Evolutionary conservation across 2,329 filamentous ascomycete species (phyloP), one percentile per base, ranked within the genome.

Genomic region (Cladosporium sp.): DNA sequence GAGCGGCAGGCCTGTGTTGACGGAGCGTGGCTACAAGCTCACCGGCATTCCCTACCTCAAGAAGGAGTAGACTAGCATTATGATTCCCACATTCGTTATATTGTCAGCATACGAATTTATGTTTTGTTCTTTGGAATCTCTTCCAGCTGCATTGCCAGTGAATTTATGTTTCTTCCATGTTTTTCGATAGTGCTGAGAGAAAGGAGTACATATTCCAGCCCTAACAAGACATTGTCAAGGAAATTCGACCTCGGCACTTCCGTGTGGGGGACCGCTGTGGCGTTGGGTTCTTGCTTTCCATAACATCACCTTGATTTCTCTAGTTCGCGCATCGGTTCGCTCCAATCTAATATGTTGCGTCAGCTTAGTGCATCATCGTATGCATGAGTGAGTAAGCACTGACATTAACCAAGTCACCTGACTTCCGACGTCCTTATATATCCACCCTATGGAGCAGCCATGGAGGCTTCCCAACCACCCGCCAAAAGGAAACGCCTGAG

Each of bases 11-110:
- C 76, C 79, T 0, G 65, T 73, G 28, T 68, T 83, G 39, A 72
- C 72, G 63, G 80, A 82, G 73, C 68, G 79, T 39, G 78, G 76
- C 1, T 82, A 79, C 69, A 81, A 78, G 69, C 69, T 84, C 58
- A 84, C 81, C 3, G 82, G 82, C 2, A 82, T 84, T 66, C 81
- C 81, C 11, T 84, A 83, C 65, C 79, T 78, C 63, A 69, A 72
- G 59, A 67, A 39, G 25, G 28, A 28, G 28, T 54, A 63, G 59
- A 26, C 18, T 51, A 28, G 54, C 21, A n/a, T 25, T 34, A 25
- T 39, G n/a, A 13, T 32, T 54, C 14, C 25, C 51, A 32, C 51
- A 10, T 32, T 21, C 51, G 28, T 32, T 54, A 32, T 6, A 23
- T 14, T 21, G 51, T 3, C 1, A 32, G 51, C 28, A 32, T n/a